Evolutionary conservation across 257 asterid genomes (phyloP), one percentile per base, ranked within the genome.

Genomic region (Craterostigma plantagineum): DNA sequence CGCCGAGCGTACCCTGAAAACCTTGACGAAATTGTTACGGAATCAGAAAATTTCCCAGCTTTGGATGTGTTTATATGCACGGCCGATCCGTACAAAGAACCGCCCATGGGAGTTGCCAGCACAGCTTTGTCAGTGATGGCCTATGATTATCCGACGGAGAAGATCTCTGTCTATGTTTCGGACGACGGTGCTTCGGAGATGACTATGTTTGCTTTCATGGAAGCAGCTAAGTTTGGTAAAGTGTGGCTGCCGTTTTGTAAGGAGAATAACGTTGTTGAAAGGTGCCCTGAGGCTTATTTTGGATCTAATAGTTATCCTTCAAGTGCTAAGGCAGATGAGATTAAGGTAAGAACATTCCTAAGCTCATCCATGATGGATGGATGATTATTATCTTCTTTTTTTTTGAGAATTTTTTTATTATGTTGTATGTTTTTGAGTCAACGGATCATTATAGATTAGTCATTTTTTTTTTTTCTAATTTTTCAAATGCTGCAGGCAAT

Each of bases 131-230:
- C 94, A 11, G 75, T 55, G 43, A 64, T 77, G 90, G 81, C 79
- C 0, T 70, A 75, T 46, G 92, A 77, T 52, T 77, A 77, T 49
- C 94, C 92, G 10, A 1, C 63, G 30, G 81, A 68, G 48, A 81
- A 75, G 47, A 50, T 81, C 16, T 66, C 90, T 0, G 56, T 78
- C 6, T 78, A 77, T 38, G 75, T 78, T 1, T 81, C 94, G 7
- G 94, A 81, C 14, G 94, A 81, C 18, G 90, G 84, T 9, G 81
- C 76, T 4, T 81, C 94, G 16, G 63, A 72, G 52, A 51, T 81
- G 16, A 81, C 76, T 1, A 39, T 81, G 8, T 81, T 75, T 51
- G 81, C 90, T 36, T 35, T 81, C 8, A 50, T 52, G 65, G 81
- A 78, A 17, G 92, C 94, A 1, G 72, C 77, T 14, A 11, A 46